Evolutionary conservation across 176 grass and related monocot genomes (phyloP).

Genomic region (Lolium multiflorum): DNA sequence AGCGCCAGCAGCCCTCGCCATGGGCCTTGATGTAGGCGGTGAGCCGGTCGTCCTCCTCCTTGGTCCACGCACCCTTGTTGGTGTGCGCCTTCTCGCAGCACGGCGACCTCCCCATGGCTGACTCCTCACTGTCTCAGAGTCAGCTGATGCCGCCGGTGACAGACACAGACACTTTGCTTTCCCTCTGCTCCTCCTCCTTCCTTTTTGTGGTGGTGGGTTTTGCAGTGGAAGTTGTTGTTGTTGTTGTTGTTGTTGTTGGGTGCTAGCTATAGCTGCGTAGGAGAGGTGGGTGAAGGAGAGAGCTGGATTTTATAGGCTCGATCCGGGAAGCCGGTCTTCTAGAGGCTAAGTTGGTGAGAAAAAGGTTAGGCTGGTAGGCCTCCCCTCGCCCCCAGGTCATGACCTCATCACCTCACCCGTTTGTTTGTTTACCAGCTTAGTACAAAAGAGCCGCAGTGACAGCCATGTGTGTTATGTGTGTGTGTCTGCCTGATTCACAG

Average conservation of each 20-base stretch:
- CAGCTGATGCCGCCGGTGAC: not conserved
- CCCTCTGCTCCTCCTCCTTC: not conserved
- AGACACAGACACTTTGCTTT: not conserved
- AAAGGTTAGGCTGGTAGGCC: constrained; percentile 74
- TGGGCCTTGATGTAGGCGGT: constrained; percentile 76
- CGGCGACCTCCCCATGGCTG: constrained; percentile 84
- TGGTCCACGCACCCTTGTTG: constrained; percentile 95
- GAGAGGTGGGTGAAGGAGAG: constrained; percentile 41
- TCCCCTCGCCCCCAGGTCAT: constrained; percentile 50
- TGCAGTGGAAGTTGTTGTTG: constrained; percentile 55
- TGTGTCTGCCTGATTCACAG: constrained; percentile 34
- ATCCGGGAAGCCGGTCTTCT: constrained; percentile 55
- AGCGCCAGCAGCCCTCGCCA: constrained; percentile 90
- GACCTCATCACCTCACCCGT: constrained; percentile 58
- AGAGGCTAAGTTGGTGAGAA: constrained; percentile 81
- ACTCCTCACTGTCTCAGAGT: not conserved
- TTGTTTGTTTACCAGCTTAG: constrained; percentile 44
- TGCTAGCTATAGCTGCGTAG: constrained; percentile 10
- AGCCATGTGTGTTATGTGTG: not conserved
- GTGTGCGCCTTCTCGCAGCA: constrained; percentile 99
- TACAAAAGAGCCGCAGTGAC: constrained; percentile 12
- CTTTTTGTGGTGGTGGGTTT: constrained; percentile 19
- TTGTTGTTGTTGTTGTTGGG: constrained; percentile 31
- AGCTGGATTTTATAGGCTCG: constrained; percentile 59
- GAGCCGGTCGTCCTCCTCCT: constrained; percentile 92